phyloP scores from a whole-genome alignment of 1,284 basidiomycete species.

The Trametes hirsuta region DNA sequence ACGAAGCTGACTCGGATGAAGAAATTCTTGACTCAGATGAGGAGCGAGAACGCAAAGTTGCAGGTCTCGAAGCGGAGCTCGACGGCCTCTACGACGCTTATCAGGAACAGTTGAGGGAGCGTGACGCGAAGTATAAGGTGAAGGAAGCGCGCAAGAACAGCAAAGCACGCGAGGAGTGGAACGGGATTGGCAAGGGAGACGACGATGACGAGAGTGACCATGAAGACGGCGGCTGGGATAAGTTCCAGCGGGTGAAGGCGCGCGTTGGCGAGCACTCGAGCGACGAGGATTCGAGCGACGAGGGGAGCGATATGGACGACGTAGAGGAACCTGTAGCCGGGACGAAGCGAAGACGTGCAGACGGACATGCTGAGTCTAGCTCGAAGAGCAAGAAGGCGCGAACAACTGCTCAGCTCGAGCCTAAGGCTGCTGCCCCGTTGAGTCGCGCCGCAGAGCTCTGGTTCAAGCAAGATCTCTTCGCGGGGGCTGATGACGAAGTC shows the following conservation, averaged over 20 bases:
- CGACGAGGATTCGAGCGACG: slow-evolving; percentile 53
- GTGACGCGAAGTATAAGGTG: slow-evolving; percentile 90
- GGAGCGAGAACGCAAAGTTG: slow-evolving; percentile 67
- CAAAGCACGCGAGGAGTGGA: slow-evolving; percentile 77
- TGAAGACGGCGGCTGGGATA: slow-evolving; percentile 79
- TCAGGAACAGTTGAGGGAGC: slow-evolving; percentile 79
- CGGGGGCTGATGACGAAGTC: slow-evolving; percentile 64
- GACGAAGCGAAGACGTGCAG: slow-evolving; percentile 48
- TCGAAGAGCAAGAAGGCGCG: slow-evolving; percentile 46
- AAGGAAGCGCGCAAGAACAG: slow-evolving; percentile 82
- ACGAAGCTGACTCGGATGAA: slow-evolving; percentile 46
- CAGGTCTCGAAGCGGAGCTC: slow-evolving; percentile 81
- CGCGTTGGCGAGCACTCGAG: slow-evolving; percentile 57
- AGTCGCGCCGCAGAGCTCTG: slow-evolving; percentile 72
- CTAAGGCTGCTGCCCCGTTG: slow-evolving; percentile 36
- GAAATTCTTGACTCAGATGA: slow-evolving; percentile 69
- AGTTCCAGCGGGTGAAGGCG: slow-evolving; percentile 66
- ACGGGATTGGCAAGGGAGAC: slow-evolving; percentile 61
- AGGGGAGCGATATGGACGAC: slow-evolving; percentile 56
- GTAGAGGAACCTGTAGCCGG: slow-evolving; percentile 40
- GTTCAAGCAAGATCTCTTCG: slow-evolving; percentile 96
- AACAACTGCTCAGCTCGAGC: slow-evolving; percentile 45
- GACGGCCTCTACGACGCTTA: slow-evolving; percentile 92
- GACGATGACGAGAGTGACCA: slow-evolving; percentile 51
- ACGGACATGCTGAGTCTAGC: slow-evolving; percentile 32